A percentile compares a stretch with the other conserved stretches of the same genome.
phyloP scores from a whole-genome alignment of 352 stramenopile genomes.

The Globisporangium rhizosaccharum region DNA sequence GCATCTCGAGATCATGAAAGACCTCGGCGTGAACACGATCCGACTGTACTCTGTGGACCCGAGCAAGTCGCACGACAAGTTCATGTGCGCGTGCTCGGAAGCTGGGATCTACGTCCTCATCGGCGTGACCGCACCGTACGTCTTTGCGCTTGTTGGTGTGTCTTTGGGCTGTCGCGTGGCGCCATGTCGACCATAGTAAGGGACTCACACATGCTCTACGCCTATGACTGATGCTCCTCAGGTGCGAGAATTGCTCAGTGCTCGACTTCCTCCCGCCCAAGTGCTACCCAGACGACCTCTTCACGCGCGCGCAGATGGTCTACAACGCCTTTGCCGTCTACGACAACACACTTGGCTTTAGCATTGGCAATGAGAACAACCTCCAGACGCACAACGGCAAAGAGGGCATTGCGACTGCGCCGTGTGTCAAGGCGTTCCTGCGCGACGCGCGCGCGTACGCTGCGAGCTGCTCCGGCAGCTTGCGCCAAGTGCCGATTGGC shows the following conservation, averaged over 20 bases:
- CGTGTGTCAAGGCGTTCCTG: slow-evolving; percentile 68
- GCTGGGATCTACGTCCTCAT: slow-evolving; percentile 71
- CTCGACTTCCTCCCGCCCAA: slow-evolving; percentile 29
- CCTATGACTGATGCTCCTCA: slow-evolving; percentile 2
- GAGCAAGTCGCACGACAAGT: slow-evolving; percentile 62
- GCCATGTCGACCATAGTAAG: not conserved
- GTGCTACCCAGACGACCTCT: slow-evolving; percentile 48
- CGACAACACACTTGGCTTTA: slow-evolving; percentile 67
- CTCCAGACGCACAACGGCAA: slow-evolving; percentile 35
- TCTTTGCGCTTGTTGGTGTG: not conserved
- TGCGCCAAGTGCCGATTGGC: slow-evolving; percentile 65
- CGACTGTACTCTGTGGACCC: slow-evolving; percentile 65
- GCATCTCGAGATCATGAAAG: slow-evolving; percentile 46
- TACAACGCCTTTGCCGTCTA: slow-evolving; percentile 74
- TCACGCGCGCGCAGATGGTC: slow-evolving; percentile 53
- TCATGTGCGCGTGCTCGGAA: slow-evolving; percentile 65
- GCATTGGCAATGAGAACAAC: slow-evolving; percentile 68
- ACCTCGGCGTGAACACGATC: slow-evolving; percentile 59
- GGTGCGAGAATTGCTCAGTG: slow-evolving; percentile 53
- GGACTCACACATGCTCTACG: not conserved
- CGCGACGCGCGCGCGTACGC: slow-evolving; percentile 54
- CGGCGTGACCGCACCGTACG: slow-evolving; percentile 50
- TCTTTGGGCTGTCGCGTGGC: not conserved
- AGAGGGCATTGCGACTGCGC: slow-evolving; percentile 36
- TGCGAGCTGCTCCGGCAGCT: slow-evolving; percentile 23